Evolutionary conservation across 768 basidiomycete genomes (phyloP).

Genomic region (Amanita inopinata): DNA sequence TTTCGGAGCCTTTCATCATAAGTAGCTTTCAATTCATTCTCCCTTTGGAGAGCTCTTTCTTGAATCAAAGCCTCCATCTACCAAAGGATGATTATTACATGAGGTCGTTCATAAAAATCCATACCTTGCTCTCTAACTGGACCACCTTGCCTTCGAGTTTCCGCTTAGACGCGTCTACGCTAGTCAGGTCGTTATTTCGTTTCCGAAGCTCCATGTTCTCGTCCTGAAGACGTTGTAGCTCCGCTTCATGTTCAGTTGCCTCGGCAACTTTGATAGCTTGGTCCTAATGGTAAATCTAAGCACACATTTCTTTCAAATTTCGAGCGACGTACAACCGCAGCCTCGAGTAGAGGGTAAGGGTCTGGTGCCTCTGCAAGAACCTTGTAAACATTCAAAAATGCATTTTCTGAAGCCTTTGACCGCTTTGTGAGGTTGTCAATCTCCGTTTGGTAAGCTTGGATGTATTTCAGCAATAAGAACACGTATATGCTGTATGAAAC

Average conservation of each 20-base stretch:
- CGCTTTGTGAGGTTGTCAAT: conserved; percentile 94
- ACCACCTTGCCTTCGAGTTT: conserved; percentile 67
- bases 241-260: conserved; percentile 63
- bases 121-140: conserved; percentile 75
- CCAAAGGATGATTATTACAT: conserved; percentile 5
- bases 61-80: conserved; percentile 93
- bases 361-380: conserved; percentile 94
- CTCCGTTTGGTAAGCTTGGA: conserved; percentile 85
- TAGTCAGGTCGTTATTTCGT: conserved; percentile 52
- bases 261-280: conserved; percentile 89
- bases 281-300: conserved; percentile 41
- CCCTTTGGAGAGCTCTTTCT: conserved; percentile 85
- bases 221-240: conserved; percentile 61
- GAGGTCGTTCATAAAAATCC: conserved; percentile 9
- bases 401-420: conserved; percentile 86
- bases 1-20: conserved; percentile 95
- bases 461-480: background rate
- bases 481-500: background rate
- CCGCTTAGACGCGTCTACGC: conserved; percentile 62
- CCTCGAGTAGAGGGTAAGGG: conserved; percentile 93
- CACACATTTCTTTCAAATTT: background rate
- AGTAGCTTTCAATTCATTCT: conserved; percentile 93
- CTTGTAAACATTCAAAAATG: conserved; percentile 96
- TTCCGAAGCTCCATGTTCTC: conserved; percentile 79
- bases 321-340: conserved; percentile 57